Percentiles rank a stretch among this genome's conserved stretches.
These are phyloP conservation scores for Lentinula detonsa DNA, from an alignment of 768 basidiomycete species.

Conservation along the genomic window DNA sequence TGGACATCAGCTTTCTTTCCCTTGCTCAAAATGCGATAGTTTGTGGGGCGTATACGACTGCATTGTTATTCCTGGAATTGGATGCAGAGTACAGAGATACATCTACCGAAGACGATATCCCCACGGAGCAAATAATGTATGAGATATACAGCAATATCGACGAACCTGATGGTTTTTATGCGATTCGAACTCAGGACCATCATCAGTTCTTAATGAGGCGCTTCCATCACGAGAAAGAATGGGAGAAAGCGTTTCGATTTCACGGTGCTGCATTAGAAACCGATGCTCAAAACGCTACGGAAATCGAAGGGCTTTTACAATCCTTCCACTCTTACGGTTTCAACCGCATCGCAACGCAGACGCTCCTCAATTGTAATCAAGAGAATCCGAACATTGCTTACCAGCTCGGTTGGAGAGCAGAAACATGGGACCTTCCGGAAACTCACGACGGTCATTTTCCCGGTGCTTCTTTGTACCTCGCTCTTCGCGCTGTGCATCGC, in stretches of 20 bases:
- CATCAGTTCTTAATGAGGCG: constrained; percentile 75
- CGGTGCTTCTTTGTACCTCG: constrained; percentile 65
- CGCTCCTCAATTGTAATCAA: constrained; percentile 35
- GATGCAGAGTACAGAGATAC: constrained; percentile 43
- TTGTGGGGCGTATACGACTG: constrained; percentile 85
- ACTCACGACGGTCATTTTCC: constrained; percentile 32
- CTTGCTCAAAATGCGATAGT: constrained; percentile 68
- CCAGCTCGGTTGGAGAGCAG: constrained; percentile 89
- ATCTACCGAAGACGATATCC: constrained; percentile 20
- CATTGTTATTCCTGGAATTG: constrained; percentile 84
- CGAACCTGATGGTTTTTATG: constrained; percentile 98
- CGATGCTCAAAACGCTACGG: constrained; percentile 30
- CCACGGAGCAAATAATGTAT: constrained; percentile 71
- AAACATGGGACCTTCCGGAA: constrained; percentile 91
- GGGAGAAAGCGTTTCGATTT: constrained; percentile 86
- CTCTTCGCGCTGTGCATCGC: constrained; percentile 76
- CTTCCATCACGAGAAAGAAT: constrained; percentile 89
- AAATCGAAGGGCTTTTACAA: constrained; percentile 62
- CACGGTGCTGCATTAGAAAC: constrained; percentile 84
- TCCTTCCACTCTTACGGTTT: constrained; percentile 91
- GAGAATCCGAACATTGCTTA: constrained; percentile 50
- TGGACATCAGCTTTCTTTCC: constrained; percentile 66
- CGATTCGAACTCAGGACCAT: constrained; percentile 76
- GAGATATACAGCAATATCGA: constrained; percentile 93
- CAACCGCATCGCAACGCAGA: constrained; percentile 74